Base-by-base conservation (phyloP, 257 asterid species). In the Solanum corneliomulleri region DNA sequence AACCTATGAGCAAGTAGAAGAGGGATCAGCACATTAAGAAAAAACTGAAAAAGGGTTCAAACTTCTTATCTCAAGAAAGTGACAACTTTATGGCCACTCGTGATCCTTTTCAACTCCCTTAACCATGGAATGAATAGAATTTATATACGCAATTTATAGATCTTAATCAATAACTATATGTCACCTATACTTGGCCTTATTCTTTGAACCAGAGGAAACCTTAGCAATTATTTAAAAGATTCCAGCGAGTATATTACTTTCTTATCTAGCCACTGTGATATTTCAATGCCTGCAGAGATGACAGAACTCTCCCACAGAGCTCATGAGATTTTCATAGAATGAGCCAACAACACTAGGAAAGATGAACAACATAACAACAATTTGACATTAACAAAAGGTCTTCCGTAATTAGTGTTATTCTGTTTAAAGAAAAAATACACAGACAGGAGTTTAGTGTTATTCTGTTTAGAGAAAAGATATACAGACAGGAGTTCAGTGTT, bases 1-100 rank as follows among this genome's bases (percentile, higher is more conserved):
- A 88, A 94, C 99, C 99, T 97, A 93, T 90, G 84, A 83, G 87
- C 42, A 85, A 84, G 85, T 41, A 89, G 42, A 88, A 85, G 76
- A 81, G 44, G 44, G 10, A 45, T 78, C 66, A 78, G 66, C 16
- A 78, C 68, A 49, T 11, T 49, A 47, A 81, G 29, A 81, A 81
- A 49, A 23, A 27, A 29, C 44, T 29, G 18, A 80, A 80, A 45
- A 31, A 81, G 66, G 84, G 41, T 78, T 49, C 64, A 45, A 27
- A 16, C 62, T 10, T 78, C 66, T 78, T 45, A 15, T 45, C 84
- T 45, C 66, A 45, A 78, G 84, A 78, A 78, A 78, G 42, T 45
- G 84, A 78, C 25, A 12, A 14, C 62, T 45, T 42, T 78, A 78
- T 27, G 41, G 66, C 66, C 66, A 78, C 64, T 78, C 27, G 6